Percentiles rank a stretch among this genome's conserved stretches.
phyloP scores from a whole-genome alignment of 2,329 filamentous ascomycete species.

The Rhexocercosporidium sp. region DNA sequence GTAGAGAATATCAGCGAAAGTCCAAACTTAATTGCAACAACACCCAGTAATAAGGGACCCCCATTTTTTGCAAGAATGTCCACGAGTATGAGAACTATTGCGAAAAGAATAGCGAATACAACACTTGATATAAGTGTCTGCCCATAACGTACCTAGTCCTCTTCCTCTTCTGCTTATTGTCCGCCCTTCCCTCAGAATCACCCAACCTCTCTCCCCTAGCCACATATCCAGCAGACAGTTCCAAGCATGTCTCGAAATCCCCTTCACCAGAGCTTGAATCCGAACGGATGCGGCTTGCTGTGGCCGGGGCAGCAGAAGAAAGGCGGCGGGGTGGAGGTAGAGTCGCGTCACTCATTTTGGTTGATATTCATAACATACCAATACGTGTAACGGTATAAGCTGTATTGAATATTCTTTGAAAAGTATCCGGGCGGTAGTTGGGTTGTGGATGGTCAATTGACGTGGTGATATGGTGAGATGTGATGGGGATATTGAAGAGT shows the following conservation, averaged over 20 bases:
- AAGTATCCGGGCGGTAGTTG: constrained; percentile 2
- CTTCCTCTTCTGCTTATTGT: constrained; percentile 57
- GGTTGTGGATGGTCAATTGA: constrained; percentile 16
- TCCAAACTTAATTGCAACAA: background rate
- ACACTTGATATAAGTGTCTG: background rate
- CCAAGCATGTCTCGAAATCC: constrained; percentile 31
- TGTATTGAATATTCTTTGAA: constrained; percentile 20
- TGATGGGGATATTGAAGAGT: background rate
- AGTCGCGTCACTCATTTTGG: constrained; percentile 43
- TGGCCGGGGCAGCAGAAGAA: constrained; percentile 29
- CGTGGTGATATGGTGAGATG: constrained; percentile 18
- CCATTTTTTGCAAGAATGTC: background rate
- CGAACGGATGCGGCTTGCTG: constrained; percentile 22
- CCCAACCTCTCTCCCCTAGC: constrained; percentile 33
- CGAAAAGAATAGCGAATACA: background rate
- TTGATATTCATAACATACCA: constrained; percentile 35
- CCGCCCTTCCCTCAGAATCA: constrained; percentile 43
- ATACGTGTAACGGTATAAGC: constrained; percentile 20
- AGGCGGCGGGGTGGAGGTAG: constrained; percentile 39
- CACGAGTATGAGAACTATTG: background rate
- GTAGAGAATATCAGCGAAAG: constrained; percentile 25
- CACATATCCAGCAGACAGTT: constrained; percentile 27
- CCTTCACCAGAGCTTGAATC: constrained; percentile 31
- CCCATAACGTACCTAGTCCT: constrained; percentile 62
- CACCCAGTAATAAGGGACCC: background rate